A percentile compares a stretch with the other conserved stretches of the same genome.
Evolutionary conservation across 2,329 filamentous ascomycete species (phyloP).

Genomic region (Colletotrichum tamarilloi): DNA sequence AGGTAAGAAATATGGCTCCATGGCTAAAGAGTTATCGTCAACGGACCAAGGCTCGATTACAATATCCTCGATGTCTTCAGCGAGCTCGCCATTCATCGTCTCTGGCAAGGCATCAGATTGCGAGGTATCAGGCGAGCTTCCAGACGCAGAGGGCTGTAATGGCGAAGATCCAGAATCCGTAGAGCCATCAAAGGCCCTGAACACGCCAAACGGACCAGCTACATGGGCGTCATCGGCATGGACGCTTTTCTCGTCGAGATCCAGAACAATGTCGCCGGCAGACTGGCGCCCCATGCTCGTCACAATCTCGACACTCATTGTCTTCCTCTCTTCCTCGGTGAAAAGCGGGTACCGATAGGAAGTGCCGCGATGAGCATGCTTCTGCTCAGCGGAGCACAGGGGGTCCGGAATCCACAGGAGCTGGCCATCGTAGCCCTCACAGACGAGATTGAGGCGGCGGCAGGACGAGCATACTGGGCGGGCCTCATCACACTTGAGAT

Average conservation of each 20-base stretch:
- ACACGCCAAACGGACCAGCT: constrained; percentile 37
- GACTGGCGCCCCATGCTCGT: constrained; percentile 43
- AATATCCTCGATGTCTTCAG: constrained; percentile 1
- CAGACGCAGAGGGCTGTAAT: not conserved
- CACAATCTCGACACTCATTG: constrained; percentile 48
- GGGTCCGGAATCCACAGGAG: constrained; percentile 45
- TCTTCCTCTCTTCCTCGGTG: constrained; percentile 47
- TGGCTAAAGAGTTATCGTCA: not conserved
- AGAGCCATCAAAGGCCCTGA: constrained; percentile 1
- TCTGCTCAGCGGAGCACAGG: constrained; percentile 33
- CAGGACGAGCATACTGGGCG: constrained; percentile 53
- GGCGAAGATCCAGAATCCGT: not conserved
- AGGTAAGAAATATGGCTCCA: constrained; percentile 3
- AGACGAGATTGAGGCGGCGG: constrained; percentile 45
- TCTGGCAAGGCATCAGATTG: not conserved
- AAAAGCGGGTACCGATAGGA: constrained; percentile 55
- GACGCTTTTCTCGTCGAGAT: constrained; percentile 37
- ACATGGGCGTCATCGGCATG: not conserved
- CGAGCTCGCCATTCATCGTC: not conserved
- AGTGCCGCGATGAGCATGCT: constrained; percentile 29
- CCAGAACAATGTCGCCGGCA: constrained; percentile 39
- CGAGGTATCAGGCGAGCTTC: not conserved
- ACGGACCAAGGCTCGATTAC: constrained; percentile 18
- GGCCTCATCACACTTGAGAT: constrained; percentile 57
- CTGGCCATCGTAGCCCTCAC: constrained; percentile 52